Evolutionary conservation across 768 basidiomycete genomes (phyloP).

Genomic region (Phylloporus rhodoxanthus): DNA sequence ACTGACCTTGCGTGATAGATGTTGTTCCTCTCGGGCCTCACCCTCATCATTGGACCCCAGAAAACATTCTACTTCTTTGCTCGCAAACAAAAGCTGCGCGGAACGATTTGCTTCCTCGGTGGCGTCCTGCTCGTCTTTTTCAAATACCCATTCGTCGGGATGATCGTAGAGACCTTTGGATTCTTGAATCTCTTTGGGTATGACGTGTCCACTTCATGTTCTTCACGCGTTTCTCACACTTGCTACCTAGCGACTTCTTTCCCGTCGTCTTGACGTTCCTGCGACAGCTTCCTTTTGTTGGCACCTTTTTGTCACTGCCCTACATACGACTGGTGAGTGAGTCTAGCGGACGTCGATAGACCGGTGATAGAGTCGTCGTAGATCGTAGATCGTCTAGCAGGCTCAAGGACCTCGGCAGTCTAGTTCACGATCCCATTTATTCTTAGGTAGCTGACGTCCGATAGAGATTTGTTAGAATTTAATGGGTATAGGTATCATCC

Average conservation of each 20-base stretch:
- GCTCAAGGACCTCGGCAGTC: slow-evolving; percentile 71
- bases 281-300: slow-evolving; percentile 88
- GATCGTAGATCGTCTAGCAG: slow-evolving; percentile 76
- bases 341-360: neutral
- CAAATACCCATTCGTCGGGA: slow-evolving; percentile 92
- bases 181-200: slow-evolving; percentile 98
- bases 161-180: slow-evolving; percentile 91
- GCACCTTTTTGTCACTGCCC: slow-evolving; percentile 78
- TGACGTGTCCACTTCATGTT: neutral
- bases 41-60: slow-evolving; percentile 92
- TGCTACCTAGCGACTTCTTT: slow-evolving; percentile 85
- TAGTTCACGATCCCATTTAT: slow-evolving; percentile 27
- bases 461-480: slow-evolving; percentile 13
- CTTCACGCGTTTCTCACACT: slow-evolving; percentile 1
- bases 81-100: slow-evolving; percentile 89
- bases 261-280: slow-evolving; percentile 97
- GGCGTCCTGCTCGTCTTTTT: slow-evolving; percentile 90
- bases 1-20: slow-evolving; percentile 39
- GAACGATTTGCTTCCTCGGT: slow-evolving; percentile 81
- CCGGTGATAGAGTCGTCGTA: slow-evolving; percentile 26
- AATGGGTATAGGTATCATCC: slow-evolving; percentile 9
- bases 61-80: slow-evolving; percentile 99
- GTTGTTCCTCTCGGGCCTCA: slow-evolving; percentile 89
- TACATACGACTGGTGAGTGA: slow-evolving; percentile 73
- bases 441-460: slow-evolving; percentile 6